Evolutionary conservation across 2,329 filamentous ascomycete species (phyloP).

Genomic region (Tolypocladium pustulatum): DNA sequence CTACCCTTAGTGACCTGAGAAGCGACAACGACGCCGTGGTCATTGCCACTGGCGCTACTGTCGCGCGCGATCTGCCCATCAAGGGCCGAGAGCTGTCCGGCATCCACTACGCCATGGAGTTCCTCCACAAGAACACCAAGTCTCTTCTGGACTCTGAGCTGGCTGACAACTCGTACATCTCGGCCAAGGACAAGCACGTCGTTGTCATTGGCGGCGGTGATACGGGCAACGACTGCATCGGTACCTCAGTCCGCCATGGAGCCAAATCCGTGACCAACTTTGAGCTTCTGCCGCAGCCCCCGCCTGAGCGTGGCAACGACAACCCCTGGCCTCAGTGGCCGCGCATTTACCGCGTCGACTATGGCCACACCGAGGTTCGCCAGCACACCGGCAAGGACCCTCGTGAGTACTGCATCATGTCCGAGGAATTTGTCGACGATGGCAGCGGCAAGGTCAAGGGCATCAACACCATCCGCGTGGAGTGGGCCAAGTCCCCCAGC

Average conservation of each 20-base stretch:
- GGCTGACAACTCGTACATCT: constrained; percentile 76
- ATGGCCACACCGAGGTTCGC: constrained; percentile 90
- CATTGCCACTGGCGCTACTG: constrained; percentile 85
- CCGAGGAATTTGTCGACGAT: constrained; percentile 89
- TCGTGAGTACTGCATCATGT: constrained; percentile 97
- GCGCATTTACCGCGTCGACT: constrained; percentile 95
- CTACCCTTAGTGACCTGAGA: constrained; percentile 60
- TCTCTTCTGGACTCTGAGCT: constrained; percentile 88
- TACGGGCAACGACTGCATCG: constrained; percentile 96
- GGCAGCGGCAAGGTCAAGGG: constrained; percentile 82
- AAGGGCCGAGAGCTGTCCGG: constrained; percentile 80
- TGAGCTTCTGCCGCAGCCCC: constrained; percentile 86
- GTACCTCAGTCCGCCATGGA: constrained; percentile 89
- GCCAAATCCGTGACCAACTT: constrained; percentile 97
- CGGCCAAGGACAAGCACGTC: constrained; percentile 90
- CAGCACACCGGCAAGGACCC: constrained; percentile 94
- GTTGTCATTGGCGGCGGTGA: constrained; percentile 96
- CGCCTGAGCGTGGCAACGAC: constrained; percentile 78
- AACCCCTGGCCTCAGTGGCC: constrained; percentile 99
- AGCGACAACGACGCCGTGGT: constrained; percentile 72
- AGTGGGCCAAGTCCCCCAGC: constrained; percentile 83
- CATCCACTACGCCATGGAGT: constrained; percentile 95
- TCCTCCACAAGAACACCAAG: constrained; percentile 96
- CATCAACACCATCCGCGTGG: constrained; percentile 90
- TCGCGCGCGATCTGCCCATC: constrained; percentile 85